Conservation (phyloP, 2,329 filamentous ascomycete genomes). For the Xylaria sp. region DNA sequence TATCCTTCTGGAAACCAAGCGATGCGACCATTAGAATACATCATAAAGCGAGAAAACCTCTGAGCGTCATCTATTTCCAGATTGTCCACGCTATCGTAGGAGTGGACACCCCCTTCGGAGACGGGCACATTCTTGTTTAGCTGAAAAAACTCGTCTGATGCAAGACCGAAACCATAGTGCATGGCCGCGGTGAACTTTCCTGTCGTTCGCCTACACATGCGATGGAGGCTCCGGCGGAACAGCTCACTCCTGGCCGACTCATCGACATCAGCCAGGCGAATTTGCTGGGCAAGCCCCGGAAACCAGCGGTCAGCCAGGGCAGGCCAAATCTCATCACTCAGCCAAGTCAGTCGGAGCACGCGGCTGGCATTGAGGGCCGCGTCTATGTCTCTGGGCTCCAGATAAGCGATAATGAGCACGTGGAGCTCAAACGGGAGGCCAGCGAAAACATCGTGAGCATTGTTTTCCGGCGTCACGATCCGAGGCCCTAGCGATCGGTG, state of each 20-base stretch:
- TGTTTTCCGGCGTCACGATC: slow-evolving; percentile 1
- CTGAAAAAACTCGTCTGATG: slow-evolving; percentile 45
- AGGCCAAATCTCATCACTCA: slow-evolving; percentile 49
- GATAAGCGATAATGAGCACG: slow-evolving; percentile 42
- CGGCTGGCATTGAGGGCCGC: slow-evolving; percentile 42
- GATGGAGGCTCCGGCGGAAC: slow-evolving; percentile 43
- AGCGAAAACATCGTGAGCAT: slow-evolving; percentile 42
- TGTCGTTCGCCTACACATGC: slow-evolving; percentile 39
- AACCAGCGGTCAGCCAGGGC: slow-evolving; percentile 47
- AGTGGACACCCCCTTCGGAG: slow-evolving; percentile 47
- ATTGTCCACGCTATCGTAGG: slow-evolving; percentile 42
- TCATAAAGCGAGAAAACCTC: slow-evolving; percentile 45
- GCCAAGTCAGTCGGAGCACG: slow-evolving; percentile 44
- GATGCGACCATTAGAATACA: slow-evolving; percentile 47
- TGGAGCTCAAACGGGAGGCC: slow-evolving; percentile 49
- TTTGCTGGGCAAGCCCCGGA: slow-evolving; percentile 44
- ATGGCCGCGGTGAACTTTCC: slow-evolving; percentile 47
- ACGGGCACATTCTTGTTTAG: slow-evolving; percentile 43
- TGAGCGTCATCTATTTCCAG: slow-evolving; percentile 38
- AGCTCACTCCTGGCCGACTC: slow-evolving; percentile 38
- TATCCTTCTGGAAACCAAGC: slow-evolving; percentile 51
- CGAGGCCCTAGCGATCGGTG: slow-evolving; percentile 30
- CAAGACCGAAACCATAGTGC: slow-evolving; percentile 45
- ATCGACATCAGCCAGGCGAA: slow-evolving; percentile 35
- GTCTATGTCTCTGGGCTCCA: slow-evolving; percentile 45